Evolutionary conservation across 2,329 filamentous ascomycete genomes (phyloP), one percentile per base, ranked within the genome.

Genomic region (Paraphaeosphaeria sporulosa): DNA sequence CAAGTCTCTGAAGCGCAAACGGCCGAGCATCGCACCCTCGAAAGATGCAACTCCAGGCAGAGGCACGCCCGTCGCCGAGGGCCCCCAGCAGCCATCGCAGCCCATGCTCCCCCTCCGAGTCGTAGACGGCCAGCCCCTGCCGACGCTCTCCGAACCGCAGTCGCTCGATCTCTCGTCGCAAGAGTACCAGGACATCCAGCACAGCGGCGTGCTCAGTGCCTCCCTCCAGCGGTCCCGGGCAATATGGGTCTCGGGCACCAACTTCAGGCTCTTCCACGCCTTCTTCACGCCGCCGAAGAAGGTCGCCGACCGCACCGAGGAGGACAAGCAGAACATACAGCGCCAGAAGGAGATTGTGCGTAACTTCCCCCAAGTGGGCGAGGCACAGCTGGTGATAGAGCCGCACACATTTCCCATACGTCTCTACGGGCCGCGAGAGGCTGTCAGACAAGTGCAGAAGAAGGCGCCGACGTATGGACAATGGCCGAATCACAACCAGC

Each of bases 351-450:
- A 75, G 48, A 66, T 78, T 2, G 58, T 72, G 30, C 73, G 70
- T 63, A 75, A 76, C 68, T 78, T 78, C 57, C 74, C 74, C n/a
- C 72, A 71, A 54, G 64, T 78, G 19, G 75, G 73, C 43, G 71
- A 76, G 42, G 88, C 91, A 63, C 88, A 88, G 36, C 87, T 96
- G 63, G 90, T 87, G 23, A 87, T 94, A 61, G 92, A 94, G 75
- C 92, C 92, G 47, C 91, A 95, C 72, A 86, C 91, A 46, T 87
- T 95, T 67, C 90, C 93, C 66, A 91, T 90, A 58, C 65, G 68
- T 32, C 70, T 77, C 32, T 77, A 74, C 60, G 75, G 70, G 9
- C 72, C 75, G 3, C 64, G 68, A 1, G 74, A 77, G 61, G 62
- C 65, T 19, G 61, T 61, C 32, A 62, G 71, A 30, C 56, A 67